Evolutionary conservation across 176 grass and related monocot genomes (phyloP), one percentile per base, ranked within the genome.

Genomic region (Metroxylon sagu): DNA sequence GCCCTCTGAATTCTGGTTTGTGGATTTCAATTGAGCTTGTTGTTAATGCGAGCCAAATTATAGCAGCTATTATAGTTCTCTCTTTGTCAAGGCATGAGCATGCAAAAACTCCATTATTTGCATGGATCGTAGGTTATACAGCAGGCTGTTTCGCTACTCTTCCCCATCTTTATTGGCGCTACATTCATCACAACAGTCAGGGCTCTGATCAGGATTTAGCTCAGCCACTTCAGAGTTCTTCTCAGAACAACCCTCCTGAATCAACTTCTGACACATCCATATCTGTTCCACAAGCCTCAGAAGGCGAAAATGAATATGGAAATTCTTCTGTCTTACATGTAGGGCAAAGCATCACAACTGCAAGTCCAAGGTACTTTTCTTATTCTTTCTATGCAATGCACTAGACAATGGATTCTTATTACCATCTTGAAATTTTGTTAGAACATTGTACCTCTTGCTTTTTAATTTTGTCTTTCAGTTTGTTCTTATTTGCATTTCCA

Each of bases 151-250:
- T 85, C 64, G 81, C 78, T 4, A 92, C 84, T 2, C 70, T 98
- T 35, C 93, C 93, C 52, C 84, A 98, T 85, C 84, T 98, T 80
- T 98, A 88, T 72, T 92, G 93, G 93, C 81, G 81, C 35, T 92
- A 88, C 70, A 74, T 92, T 88, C 84, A 98, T 65, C 78, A 78
- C 60, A 91, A 85, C 55, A 76, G 68, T 53, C 74, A 80, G 50
- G 88, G 77, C 66, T 76, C 78, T 29, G 71, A 82, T 48, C 56
- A 79, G 54, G 79, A 85, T 39, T 21, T 48, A 60, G 48, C 79
- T 64, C 71, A 82, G 16, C 43, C 27, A 5, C 71, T 14, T 53
- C 82, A 73, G 50, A 70, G 63, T n/a, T 50, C 59, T 31, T 74
- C 72, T 48, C 72, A 73, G 54, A 76, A 70, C 72, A 90, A 71